Base-by-base conservation (phyloP, 352 stramenopile genomes). In the Phytophthora sp. region DNA sequence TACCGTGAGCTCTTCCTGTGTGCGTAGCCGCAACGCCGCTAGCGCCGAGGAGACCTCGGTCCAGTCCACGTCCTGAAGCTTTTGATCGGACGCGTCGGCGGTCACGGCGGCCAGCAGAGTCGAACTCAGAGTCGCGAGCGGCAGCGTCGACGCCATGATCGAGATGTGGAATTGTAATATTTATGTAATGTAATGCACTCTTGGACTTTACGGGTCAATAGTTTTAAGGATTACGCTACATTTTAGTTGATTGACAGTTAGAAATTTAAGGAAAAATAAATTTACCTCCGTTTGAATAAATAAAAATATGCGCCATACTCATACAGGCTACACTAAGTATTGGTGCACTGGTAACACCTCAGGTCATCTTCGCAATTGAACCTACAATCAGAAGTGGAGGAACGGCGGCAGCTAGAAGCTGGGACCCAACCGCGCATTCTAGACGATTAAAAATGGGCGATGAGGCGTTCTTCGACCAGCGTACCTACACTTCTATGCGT, bases 61-160 rank as follows among this genome's bases (percentile, higher is more conserved):
- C 69, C 69, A 78, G 26, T 81, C 54, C 16, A 66, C 42, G n/a
- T 67, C 61, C 13, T 63, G 18, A 11, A 64, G 47, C 24, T 73
- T 57, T 30, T 66, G 35, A 0, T 65, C 61, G 4, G 56, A 56
- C 16, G 52, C 57, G 23, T 64, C 33, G 1, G 47, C 4, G n/a
- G 66, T 30, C 7, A 57, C 47, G 12, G 54, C 59, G 44, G 36
- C 21, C n/a, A 75, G 36, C 38, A 81, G 47, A 44, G 46, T 55
- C 13, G 57, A 53, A 29, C 61, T 69, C 3, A 81, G 54, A 26
- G 29, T 31, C 49, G 54, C 51, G n/a, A 80, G 56, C 13, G 51
- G 49, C 9, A 52, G 51, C 33, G 24, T 13, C n/a, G 41, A 13
- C 35, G 44, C 39, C 33, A 33, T 33, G 24, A 20, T 26, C n/a